A percentile compares a stretch with the other conserved stretches of the same genome.
phyloP scores from a whole-genome alignment of 2,329 filamentous ascomycete genomes.

The Claviceps arundinis region DNA sequence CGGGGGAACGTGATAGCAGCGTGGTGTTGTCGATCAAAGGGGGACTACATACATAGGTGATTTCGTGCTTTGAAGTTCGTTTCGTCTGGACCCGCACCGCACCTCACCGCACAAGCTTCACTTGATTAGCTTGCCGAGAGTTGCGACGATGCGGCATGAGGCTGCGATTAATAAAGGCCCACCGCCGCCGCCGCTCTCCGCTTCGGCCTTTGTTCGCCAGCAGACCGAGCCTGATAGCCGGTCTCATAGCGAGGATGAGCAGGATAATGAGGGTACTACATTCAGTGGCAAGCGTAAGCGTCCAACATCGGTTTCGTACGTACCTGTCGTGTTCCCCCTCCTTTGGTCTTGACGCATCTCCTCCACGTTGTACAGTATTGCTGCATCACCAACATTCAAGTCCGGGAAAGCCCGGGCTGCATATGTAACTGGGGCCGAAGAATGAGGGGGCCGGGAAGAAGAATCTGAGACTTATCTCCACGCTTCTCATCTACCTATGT shows the following conservation, averaged over 20 bases:
- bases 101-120: too few relatives aligned
- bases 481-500: too few relatives aligned
- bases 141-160: conserved; percentile 12
- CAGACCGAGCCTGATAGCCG: conserved; percentile 32
- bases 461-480: too few relatives aligned
- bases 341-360: not conserved
- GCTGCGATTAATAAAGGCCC: conserved; percentile 4
- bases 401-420: too few relatives aligned
- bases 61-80: too few relatives aligned
- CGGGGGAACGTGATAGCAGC: too few relatives aligned
- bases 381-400: not conserved
- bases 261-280: conserved; percentile 22
- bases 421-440: too few relatives aligned
- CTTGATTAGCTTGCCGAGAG: too few relatives aligned
- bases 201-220: conserved; percentile 20
- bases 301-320: conserved; percentile 46
- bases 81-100: too few relatives aligned
- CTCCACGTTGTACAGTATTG: not conserved
- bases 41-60: too few relatives aligned
- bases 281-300: conserved; percentile 42
- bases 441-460: too few relatives aligned
- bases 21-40: too few relatives aligned
- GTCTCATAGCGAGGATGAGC: conserved; percentile 36
- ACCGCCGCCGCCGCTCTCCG: conserved; percentile 6
- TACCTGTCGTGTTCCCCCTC: conserved; percentile 4